Conservation (phyloP, 768 basidiomycete species). For the Termitomyces sp. region DNA sequence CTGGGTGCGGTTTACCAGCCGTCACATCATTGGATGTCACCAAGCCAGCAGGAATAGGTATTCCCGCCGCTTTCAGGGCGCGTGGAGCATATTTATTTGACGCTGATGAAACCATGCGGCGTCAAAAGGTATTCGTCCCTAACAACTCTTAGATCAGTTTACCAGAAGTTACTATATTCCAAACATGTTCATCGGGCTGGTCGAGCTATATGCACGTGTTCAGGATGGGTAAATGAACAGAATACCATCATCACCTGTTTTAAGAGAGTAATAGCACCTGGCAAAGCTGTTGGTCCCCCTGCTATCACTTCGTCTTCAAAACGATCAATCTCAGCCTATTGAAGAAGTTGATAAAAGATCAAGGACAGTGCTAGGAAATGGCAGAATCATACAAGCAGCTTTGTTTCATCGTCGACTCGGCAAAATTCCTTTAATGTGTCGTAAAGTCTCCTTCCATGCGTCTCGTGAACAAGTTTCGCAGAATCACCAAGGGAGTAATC, state of each 20-base stretch:
- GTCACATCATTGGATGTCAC: constrained; percentile 73
- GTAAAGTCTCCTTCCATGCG: constrained; percentile 73
- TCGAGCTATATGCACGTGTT: constrained; percentile 23
- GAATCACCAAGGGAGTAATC: constrained; percentile 57
- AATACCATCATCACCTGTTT: constrained; percentile 37
- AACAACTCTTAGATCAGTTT: neutral
- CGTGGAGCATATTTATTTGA: constrained; percentile 67
- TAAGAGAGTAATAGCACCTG: constrained; percentile 60
- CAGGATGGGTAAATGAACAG: neutral
- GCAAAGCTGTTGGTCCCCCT: constrained; percentile 59
- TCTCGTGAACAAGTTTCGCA: constrained; percentile 45
- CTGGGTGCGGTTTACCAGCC: constrained; percentile 84
- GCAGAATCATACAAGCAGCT: constrained; percentile 46
- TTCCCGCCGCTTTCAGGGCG: constrained; percentile 60
- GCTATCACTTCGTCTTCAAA: constrained; percentile 77
- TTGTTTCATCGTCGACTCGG: constrained; percentile 51
- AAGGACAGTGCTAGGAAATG: neutral
- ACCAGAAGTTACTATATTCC: constrained; percentile 89
- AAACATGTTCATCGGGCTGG: constrained; percentile 35
- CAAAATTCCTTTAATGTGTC: constrained; percentile 77
- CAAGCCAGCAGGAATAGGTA: constrained; percentile 59
- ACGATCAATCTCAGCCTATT: constrained; percentile 63
- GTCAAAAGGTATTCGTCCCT: neutral
- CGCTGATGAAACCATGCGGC: constrained; percentile 37
- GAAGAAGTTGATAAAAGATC: neutral